phyloP scores from a whole-genome alignment of 768 basidiomycete species.

The Candolleomyces efflorescens region DNA sequence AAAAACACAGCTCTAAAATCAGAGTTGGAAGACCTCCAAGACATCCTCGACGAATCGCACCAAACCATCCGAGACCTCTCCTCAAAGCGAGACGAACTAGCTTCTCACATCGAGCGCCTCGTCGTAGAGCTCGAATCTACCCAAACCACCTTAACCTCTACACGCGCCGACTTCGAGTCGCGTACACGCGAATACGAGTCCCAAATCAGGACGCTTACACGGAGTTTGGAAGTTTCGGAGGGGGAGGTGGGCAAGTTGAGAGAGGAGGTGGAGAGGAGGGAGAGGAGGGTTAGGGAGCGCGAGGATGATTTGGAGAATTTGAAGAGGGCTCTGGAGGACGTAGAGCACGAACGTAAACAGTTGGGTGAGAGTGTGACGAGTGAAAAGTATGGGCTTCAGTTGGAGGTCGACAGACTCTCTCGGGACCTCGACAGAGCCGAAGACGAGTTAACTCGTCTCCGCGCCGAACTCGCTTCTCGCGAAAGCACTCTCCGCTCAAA shows the following conservation, averaged over 20 bases:
- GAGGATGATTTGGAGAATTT: conserved; percentile 73
- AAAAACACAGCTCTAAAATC: conserved; percentile 64
- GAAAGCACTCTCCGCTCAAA: no score
- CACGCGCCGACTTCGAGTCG: conserved; percentile 48
- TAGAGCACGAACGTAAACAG: conserved; percentile 75
- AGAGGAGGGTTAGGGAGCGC: conserved; percentile 63
- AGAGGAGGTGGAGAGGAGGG: conserved; percentile 56
- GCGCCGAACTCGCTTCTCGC: conserved; percentile 68
- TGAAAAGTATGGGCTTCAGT: conserved; percentile 80
- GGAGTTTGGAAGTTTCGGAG: conserved; percentile 67
- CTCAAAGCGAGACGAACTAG: conserved; percentile 73
- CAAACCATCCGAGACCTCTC: conserved; percentile 66
- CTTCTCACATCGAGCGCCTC: conserved; percentile 68
- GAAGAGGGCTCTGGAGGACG: conserved; percentile 61
- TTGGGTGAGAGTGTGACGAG: conserved; percentile 82
- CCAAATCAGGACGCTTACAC: conserved; percentile 53
- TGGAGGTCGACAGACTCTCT: conserved; percentile 83
- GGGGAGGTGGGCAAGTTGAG: conserved; percentile 60
- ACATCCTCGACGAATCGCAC: conserved; percentile 59
- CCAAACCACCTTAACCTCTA: conserved; percentile 51
- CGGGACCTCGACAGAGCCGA: conserved; percentile 81
- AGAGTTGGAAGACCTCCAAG: conserved; percentile 61
- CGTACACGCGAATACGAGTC: conserved; percentile 64
- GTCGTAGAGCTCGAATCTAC: conserved; percentile 59
- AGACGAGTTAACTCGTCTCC: conserved; percentile 68